A percentile compares a stretch with the other conserved stretches of the same genome.
phyloP scores from a whole-genome alignment of 2,329 filamentous ascomycete genomes.

The Pseudocercospora vitis region DNA sequence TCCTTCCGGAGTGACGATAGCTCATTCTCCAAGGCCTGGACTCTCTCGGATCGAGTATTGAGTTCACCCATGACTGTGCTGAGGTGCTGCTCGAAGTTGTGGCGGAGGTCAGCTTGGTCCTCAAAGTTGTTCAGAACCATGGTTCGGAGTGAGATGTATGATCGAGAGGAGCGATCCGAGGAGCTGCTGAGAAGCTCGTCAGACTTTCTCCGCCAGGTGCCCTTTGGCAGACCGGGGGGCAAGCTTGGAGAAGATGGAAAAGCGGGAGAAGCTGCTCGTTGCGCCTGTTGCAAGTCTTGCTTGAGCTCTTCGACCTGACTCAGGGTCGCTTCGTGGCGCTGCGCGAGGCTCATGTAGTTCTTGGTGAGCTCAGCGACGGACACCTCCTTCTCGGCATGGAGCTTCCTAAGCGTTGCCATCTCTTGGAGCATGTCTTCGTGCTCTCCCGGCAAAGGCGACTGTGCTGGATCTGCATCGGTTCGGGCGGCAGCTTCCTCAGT shows the following conservation, averaged over 20 bases:
- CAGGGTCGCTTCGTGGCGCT: conserved; percentile 76
- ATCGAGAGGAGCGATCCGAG: conserved; percentile 87
- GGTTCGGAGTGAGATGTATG: conserved; percentile 84
- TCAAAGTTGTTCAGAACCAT: conserved; percentile 87
- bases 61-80: conserved; percentile 92
- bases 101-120: conserved; percentile 75
- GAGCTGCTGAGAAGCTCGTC: conserved; percentile 33
- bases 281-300: conserved; percentile 73
- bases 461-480: conserved; percentile 13
- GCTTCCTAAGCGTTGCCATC: conserved; percentile 66
- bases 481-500: conserved; percentile 16
- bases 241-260: conserved; percentile 27
- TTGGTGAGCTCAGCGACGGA: conserved; percentile 70
- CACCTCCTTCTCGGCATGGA: conserved; percentile 74
- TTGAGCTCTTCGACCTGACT: conserved; percentile 90
- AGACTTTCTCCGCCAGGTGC: conserved; percentile 53
- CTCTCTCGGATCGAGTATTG: conserved; percentile 79
- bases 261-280: conserved; percentile 30
- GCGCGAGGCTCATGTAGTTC: conserved; percentile 80
- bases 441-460: conserved; percentile 37
- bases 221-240: conserved; percentile 48
- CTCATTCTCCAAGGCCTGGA: conserved; percentile 85
- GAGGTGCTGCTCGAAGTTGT: conserved; percentile 88
- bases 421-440: conserved; percentile 67
- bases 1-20: conserved; percentile 83